Evolutionary conservation across 768 basidiomycete species (phyloP).

Genomic region (Mycena pura): DNA sequence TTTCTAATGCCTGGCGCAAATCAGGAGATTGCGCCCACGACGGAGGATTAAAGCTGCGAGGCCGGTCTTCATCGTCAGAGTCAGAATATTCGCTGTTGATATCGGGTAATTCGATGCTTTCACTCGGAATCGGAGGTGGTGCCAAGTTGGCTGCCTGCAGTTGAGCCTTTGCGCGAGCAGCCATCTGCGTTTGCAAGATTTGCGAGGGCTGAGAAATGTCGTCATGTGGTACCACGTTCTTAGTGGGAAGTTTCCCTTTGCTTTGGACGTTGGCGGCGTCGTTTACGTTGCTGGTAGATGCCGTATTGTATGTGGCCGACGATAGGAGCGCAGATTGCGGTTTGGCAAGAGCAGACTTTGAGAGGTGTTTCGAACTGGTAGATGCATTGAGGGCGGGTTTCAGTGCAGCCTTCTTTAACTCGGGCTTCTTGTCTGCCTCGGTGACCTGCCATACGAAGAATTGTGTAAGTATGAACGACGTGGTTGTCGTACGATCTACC

Average conservation of each 20-base stretch:
- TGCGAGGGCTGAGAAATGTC: slow-evolving; percentile 67
- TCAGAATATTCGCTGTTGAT: slow-evolving; percentile 97
- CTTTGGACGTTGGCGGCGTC: slow-evolving; percentile 45
- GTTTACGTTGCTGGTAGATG: slow-evolving; percentile 28
- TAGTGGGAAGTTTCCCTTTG: slow-evolving; percentile 54
- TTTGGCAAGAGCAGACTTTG: slow-evolving; percentile 43
- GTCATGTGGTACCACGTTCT: slow-evolving; percentile 49
- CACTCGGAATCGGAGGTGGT: slow-evolving; percentile 62
- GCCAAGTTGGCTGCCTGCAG: slow-evolving; percentile 62
- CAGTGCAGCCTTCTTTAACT: slow-evolving; percentile 63
- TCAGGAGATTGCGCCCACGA: slow-evolving; percentile 94
- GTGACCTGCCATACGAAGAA: slow-evolving; percentile 44
- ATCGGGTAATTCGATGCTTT: slow-evolving; percentile 91
- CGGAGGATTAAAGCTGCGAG: slow-evolving; percentile 75
- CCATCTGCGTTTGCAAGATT: slow-evolving; percentile 70
- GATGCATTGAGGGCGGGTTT: slow-evolving; percentile 51
- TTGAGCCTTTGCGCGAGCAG: slow-evolving; percentile 72
- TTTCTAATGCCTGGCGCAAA: slow-evolving; percentile 76
- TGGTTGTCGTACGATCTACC: slow-evolving; percentile 38
- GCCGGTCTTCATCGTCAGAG: slow-evolving; percentile 88
- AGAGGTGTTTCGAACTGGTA: slow-evolving; percentile 43
- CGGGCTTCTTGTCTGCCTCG: slow-evolving; percentile 62
- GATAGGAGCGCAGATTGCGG: slow-evolving; percentile 35
- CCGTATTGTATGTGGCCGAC: slow-evolving; percentile 26
- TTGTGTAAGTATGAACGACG: not conserved